These are phyloP conservation scores for Blastobotrys illinoisensis DNA, from an alignment of 1,139 yeast genomes.

Conservation along the genomic window DNA sequence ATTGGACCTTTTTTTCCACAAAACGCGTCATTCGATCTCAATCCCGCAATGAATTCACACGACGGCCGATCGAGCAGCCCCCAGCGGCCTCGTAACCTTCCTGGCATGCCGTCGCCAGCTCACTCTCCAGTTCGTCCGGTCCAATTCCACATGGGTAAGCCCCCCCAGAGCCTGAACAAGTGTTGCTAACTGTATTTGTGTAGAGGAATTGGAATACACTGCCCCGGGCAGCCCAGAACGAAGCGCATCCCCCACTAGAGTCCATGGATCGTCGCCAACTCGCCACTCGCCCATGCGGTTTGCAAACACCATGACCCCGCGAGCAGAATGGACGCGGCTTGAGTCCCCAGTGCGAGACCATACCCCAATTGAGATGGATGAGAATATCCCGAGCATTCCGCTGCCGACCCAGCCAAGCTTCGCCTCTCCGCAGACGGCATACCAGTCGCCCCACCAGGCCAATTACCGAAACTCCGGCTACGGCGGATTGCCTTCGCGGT, in stretches of 20 bases:
- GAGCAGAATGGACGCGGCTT: constrained; percentile 29
- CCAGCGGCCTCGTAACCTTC: constrained; percentile 8
- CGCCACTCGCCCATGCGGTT: constrained; percentile 23
- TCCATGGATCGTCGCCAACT: constrained; percentile 15
- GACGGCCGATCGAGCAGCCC: neutral
- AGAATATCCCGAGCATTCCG: constrained; percentile 13
- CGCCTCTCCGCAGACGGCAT: constrained; percentile 1
- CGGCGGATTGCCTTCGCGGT: neutral
- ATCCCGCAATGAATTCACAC: neutral
- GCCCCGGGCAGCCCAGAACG: constrained; percentile 9
- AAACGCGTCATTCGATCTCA: neutral
- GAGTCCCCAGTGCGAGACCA: constrained; percentile 28
- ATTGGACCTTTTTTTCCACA: neutral
- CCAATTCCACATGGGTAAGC: constrained; percentile 9
- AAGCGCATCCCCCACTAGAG: constrained; percentile 15
- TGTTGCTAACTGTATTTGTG: neutral
- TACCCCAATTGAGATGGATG: constrained; percentile 23
- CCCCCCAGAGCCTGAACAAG: neutral
- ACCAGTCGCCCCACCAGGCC: neutral
- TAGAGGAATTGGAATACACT: constrained; percentile 11
- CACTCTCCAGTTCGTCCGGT: constrained; percentile 8
- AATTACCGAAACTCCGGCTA: constrained; percentile 7
- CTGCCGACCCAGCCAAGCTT: constrained; percentile 24
- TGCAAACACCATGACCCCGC: constrained; percentile 10
- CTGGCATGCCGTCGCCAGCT: constrained; percentile 14